Conservation (phyloP, 2,329 filamentous ascomycete genomes). For the Talaromyces sp. region DNA sequence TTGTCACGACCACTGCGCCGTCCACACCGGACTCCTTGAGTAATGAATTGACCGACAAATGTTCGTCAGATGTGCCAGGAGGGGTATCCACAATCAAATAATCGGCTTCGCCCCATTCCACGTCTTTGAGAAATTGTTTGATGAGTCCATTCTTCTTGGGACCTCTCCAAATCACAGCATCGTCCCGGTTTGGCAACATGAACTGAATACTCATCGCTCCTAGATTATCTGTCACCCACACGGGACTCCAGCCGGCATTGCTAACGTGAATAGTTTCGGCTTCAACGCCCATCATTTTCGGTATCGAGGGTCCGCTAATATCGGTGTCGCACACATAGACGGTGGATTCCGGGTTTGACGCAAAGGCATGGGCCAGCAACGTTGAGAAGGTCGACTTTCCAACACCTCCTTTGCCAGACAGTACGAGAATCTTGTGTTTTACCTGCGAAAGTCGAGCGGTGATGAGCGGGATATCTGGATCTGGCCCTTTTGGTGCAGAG, state of each 20-base stretch:
- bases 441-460: conserved; percentile 74
- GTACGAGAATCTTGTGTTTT: conserved; percentile 84
- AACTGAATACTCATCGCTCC: conserved; percentile 98
- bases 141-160: conserved; percentile 98
- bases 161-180: conserved; percentile 94
- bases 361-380: conserved; percentile 83
- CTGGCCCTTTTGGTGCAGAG: conserved; percentile 86
- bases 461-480: conserved; percentile 88
- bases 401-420: conserved; percentile 93
- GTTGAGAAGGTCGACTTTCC: conserved; percentile 93
- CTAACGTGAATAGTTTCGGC: conserved; percentile 88
- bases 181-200: conserved; percentile 89
- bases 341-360: conserved; percentile 67
- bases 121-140: conserved; percentile 96
- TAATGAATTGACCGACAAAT: conserved; percentile 87
- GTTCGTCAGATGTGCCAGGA: conserved; percentile 91
- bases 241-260: conserved; percentile 83
- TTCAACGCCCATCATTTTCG: conserved; percentile 98
- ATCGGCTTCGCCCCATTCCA: conserved; percentile 94
- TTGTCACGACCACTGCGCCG: conserved; percentile 88
- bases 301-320: conserved; percentile 92
- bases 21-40: conserved; percentile 88
- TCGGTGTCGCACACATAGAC: conserved; percentile 98
- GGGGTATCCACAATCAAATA: conserved; percentile 93
- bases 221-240: conserved; percentile 92